phyloP scores from a whole-genome alignment of 768 basidiomycete genomes.

The Russula brevipes region DNA sequence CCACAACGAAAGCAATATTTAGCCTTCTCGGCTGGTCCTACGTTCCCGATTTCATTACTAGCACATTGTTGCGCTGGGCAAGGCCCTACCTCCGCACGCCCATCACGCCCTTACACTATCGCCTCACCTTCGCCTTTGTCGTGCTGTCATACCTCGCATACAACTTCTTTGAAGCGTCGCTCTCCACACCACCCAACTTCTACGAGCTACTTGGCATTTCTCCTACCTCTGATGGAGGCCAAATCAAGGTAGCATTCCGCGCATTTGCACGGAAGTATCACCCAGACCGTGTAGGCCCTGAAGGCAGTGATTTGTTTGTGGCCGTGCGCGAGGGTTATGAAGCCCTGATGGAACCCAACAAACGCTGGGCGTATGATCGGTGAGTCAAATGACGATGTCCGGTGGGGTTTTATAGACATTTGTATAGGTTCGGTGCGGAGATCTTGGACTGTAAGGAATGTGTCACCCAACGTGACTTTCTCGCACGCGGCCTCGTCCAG shows the following conservation, averaged over 20 bases:
- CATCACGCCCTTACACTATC: slow-evolving; percentile 45
- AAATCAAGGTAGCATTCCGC: slow-evolving; percentile 68
- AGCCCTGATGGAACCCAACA: slow-evolving; percentile 68
- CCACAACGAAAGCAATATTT: slow-evolving; percentile 30
- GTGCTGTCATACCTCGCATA: slow-evolving; percentile 63
- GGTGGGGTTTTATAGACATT: neutral
- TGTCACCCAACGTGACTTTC: slow-evolving; percentile 62
- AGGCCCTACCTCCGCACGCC: slow-evolving; percentile 17
- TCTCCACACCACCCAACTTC: slow-evolving; percentile 62
- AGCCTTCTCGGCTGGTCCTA: slow-evolving; percentile 60
- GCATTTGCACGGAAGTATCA: slow-evolving; percentile 70
- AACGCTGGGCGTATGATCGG: slow-evolving; percentile 84
- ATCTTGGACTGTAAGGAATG: slow-evolving; percentile 64
- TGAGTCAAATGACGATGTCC: slow-evolving; percentile 31
- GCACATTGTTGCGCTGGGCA: slow-evolving; percentile 40
- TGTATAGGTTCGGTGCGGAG: slow-evolving; percentile 67
- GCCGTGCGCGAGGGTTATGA: slow-evolving; percentile 69
- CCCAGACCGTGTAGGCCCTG: slow-evolving; percentile 61
- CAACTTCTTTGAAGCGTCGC: slow-evolving; percentile 53
- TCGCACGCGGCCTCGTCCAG: slow-evolving; percentile 57
- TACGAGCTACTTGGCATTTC: slow-evolving; percentile 67
- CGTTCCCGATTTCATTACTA: slow-evolving; percentile 58
- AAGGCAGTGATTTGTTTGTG: slow-evolving; percentile 64
- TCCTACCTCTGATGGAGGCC: slow-evolving; percentile 58
- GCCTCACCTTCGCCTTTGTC: slow-evolving; percentile 55